phyloP scores from a whole-genome alignment of 73 alveolate species.

The Tetrahymena thermophila region DNA sequence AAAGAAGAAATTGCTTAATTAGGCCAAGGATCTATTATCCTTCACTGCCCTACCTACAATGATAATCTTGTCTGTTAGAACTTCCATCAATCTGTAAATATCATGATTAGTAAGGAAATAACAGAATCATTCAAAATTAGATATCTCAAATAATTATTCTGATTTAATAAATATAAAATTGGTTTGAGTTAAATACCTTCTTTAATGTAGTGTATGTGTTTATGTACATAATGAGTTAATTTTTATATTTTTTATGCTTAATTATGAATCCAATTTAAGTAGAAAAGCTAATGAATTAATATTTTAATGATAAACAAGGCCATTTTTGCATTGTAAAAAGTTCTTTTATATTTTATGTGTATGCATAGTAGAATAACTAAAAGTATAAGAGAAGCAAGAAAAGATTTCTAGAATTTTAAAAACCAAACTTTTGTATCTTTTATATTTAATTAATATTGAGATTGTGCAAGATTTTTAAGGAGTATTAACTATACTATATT shows the following conservation, averaged over 20 bases:
- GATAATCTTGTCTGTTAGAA: not conserved
- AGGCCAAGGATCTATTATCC: conserved; percentile 14
- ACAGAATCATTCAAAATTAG: not conserved
- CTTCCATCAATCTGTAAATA: not conserved
- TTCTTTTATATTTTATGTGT: too few relatives aligned
- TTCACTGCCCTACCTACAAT: not conserved
- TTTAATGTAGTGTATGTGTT: too few relatives aligned
- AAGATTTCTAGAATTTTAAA: not conserved
- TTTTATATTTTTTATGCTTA: not conserved
- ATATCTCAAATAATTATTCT: not conserved
- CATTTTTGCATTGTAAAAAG: too few relatives aligned
- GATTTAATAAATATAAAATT: not conserved
- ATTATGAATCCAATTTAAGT: too few relatives aligned
- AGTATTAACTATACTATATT: not conserved
- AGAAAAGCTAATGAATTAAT: not conserved
- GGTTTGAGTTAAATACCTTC: not conserved
- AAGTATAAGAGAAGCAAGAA: not conserved
- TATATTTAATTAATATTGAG: not conserved
- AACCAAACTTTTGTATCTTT: not conserved
- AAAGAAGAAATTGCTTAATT: not conserved
- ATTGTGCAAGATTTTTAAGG: not conserved
- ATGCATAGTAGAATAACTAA: not conserved
- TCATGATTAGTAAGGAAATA: not conserved
- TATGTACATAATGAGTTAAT: not conserved
- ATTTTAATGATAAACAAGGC: too few relatives aligned